Base-by-base conservation (phyloP, 2,329 filamentous ascomycete genomes). In the Fusarium temperatum region DNA sequence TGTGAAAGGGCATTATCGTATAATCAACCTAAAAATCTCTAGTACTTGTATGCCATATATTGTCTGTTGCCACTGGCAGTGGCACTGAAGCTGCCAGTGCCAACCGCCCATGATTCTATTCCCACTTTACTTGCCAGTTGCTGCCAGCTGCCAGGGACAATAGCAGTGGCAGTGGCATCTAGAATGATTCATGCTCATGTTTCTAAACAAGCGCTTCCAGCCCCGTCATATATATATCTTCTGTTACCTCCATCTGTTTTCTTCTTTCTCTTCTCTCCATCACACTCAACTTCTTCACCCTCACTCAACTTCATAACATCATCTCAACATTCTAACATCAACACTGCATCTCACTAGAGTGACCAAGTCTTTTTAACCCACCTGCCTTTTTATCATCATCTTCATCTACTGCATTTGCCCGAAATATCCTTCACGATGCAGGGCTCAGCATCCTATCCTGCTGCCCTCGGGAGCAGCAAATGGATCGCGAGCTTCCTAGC, bases 391-490 rank as follows among this genome's bases (percentile, higher is more conserved):
- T 51, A 15, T 48, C 18, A 44, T 32, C 15, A 26, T 56, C 22
- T 24, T 41, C 18, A 6, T 26, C 35, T 30, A 26, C 32, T 24
- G 24, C 47, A 35, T 32, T 26, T 50, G 13, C 42, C 22, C 11
- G 36, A 62, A n/a, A 26, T 30, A 42, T 42, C 13, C 18, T 30
- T n/a, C 36, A 60, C 24, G 6, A 63, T 75, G 69, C 65, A 57
- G 39, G 35, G 61, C 11, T 73, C 72, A 13, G 44, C 55, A 35
- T 70, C 72, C 24, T 63, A 39, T 17, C 72, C 72, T 11, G 50
- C 69, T 36, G 58, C 59, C 24, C 56, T 75, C 10, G 64, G 63
- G 28, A 59, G 63, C 26, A 67, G 48, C 35, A 66, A 47, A 39
- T 73, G 72, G 63, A 45, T 60, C n/a, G 56, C 45, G 7, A 20